phyloP scores from a whole-genome alignment of 2,329 filamentous ascomycete genomes.

The Dactylonectria estremocensis region DNA sequence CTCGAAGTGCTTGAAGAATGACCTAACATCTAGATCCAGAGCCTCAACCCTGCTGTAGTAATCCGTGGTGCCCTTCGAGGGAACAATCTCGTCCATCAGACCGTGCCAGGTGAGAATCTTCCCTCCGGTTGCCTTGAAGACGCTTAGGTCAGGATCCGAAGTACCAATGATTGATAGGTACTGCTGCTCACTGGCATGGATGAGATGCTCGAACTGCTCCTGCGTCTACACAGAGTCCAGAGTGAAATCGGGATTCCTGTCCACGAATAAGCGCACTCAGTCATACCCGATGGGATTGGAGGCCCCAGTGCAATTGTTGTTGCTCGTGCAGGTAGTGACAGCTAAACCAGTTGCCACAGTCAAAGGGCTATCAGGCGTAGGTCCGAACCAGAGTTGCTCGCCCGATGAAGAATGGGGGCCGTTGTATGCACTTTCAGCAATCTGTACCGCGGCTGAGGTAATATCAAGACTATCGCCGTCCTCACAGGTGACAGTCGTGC shows the following conservation, averaged over 20 bases:
- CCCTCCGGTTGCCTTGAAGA: neutral
- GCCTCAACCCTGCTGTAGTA: constrained; percentile 4
- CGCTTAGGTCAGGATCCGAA: constrained; percentile 3
- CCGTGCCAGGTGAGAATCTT: constrained; percentile 5
- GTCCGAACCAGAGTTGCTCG: constrained; percentile 8
- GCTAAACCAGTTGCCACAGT: neutral
- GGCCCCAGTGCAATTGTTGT: neutral
- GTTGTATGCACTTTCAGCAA: constrained; percentile 6
- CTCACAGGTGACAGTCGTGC: neutral
- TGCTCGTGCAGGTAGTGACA: constrained; percentile 2
- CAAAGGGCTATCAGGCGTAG: neutral
- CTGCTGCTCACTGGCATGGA: neutral
- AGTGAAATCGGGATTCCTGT: constrained; percentile 1
- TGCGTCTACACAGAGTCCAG: constrained; percentile 1
- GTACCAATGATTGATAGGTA: constrained; percentile 5
- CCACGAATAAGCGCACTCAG: constrained; percentile 6
- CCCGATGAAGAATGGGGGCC: constrained; percentile 1
- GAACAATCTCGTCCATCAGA: constrained; percentile 5
- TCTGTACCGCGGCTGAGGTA: neutral
- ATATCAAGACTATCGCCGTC: constrained; percentile 1
- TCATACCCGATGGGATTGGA: neutral
- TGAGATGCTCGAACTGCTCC: constrained; percentile 1
- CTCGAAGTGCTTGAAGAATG: constrained; percentile 7
- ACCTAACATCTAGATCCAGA: neutral
- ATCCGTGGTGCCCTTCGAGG: neutral